A percentile compares a stretch with the other conserved stretches of the same genome.
Conservation (phyloP, 2,329 filamentous ascomycete species). For the Exophiala dermatitidis region DNA sequence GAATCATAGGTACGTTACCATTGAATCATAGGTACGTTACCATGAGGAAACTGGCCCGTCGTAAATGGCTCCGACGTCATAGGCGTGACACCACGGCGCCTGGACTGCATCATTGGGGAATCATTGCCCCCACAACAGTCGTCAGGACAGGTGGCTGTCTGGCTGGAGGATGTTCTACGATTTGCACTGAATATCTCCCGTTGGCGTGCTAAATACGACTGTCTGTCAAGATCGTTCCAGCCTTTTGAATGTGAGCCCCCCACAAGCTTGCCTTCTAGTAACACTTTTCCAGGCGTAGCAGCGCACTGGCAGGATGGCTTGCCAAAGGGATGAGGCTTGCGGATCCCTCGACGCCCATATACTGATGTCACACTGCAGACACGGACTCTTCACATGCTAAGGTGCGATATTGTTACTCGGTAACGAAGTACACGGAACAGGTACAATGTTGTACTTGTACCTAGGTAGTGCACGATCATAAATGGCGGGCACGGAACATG, state of each 20-base stretch:
- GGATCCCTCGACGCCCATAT: neutral
- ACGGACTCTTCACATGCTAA: neutral
- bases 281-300: too few relatives aligned
- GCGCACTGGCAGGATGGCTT: too few relatives aligned
- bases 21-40: too few relatives aligned
- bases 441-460: neutral
- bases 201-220: too few relatives aligned
- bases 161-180: too few relatives aligned
- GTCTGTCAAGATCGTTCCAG: too few relatives aligned
- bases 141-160: too few relatives aligned
- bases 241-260: too few relatives aligned
- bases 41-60: too few relatives aligned
- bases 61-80: conserved; percentile 11
- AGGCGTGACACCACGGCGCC: neutral
- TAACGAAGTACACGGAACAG: neutral
- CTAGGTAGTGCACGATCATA: neutral
- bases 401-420: neutral
- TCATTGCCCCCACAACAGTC: neutral
- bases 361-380: conserved; percentile 19
- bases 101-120: neutral
- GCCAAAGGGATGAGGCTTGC: neutral
- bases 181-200: too few relatives aligned
- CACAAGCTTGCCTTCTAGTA: too few relatives aligned
- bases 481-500: neutral
- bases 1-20: too few relatives aligned